Conservation (phyloP, 1,139 yeast genomes). For the Blastobotrys capitulatus region DNA sequence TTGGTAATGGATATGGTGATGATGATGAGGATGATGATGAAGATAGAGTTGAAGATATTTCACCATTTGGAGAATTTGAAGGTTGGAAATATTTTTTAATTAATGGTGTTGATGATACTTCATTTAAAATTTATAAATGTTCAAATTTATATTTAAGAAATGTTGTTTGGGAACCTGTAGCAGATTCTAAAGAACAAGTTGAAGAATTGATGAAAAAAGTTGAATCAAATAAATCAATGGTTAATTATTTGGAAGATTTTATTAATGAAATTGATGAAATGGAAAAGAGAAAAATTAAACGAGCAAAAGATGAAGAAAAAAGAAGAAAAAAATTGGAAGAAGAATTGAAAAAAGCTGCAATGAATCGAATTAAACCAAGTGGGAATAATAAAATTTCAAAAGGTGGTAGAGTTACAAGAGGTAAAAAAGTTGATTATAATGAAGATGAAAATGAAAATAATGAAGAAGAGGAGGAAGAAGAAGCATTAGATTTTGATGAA, state of each 20-base stretch:
- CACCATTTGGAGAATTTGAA: constrained; percentile 27
- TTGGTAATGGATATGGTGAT: constrained; percentile 14
- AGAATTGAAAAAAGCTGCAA: constrained; percentile 20
- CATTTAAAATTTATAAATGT: constrained; percentile 32
- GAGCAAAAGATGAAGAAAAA: constrained; percentile 23
- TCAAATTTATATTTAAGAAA: constrained; percentile 28
- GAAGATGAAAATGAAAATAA: constrained; percentile 1
- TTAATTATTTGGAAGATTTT: constrained; percentile 17
- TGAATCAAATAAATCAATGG: constrained; percentile 16
- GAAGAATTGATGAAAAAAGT: constrained; percentile 17
- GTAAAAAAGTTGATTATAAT: constrained; percentile 19
- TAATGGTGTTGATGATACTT: constrained; percentile 26
- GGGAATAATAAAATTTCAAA: background rate
- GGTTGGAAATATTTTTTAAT: constrained; percentile 27
- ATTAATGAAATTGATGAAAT: constrained; percentile 26
- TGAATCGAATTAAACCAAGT: background rate
- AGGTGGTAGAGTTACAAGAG: background rate
- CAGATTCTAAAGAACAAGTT: constrained; percentile 27
- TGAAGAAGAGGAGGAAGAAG: background rate
- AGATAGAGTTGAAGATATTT: constrained; percentile 8
- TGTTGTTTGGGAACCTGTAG: constrained; percentile 34
- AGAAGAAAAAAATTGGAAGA: constrained; percentile 21
- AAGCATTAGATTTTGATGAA: background rate
- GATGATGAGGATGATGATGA: constrained; percentile 9
- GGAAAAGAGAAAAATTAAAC: constrained; percentile 24